phyloP scores from a whole-genome alignment of 2,329 filamentous ascomycete genomes.

The Tolypocladium inflatum region DNA sequence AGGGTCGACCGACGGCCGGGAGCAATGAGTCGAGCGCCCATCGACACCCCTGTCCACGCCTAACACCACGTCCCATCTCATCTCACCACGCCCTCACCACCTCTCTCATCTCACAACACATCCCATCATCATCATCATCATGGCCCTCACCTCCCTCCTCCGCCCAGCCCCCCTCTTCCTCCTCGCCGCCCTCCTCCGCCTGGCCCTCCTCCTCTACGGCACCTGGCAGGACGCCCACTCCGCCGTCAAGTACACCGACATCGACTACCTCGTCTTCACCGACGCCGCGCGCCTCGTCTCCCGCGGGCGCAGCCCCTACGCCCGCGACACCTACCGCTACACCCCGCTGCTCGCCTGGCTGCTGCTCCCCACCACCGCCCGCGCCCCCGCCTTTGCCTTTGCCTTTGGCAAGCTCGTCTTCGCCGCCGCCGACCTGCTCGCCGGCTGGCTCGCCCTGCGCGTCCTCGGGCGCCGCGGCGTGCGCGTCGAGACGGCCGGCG shows the following conservation, averaged over 20 bases:
- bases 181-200: slow-evolving; percentile 55
- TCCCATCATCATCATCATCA: background rate
- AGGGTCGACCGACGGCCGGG: background rate
- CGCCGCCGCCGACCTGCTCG: slow-evolving; percentile 70
- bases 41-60: background rate
- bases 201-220: slow-evolving; percentile 73
- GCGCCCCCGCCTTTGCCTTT: slow-evolving; percentile 45
- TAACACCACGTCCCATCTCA: background rate
- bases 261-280: slow-evolving; percentile 97
- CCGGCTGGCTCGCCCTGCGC: slow-evolving; percentile 63
- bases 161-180: slow-evolving; percentile 40
- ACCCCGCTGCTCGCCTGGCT: slow-evolving; percentile 91
- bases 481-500: slow-evolving; percentile 47
- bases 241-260: slow-evolving; percentile 94
- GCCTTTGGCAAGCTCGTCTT: slow-evolving; percentile 84
- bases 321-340: slow-evolving; percentile 90
- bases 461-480: slow-evolving; percentile 33
- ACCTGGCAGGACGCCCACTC: slow-evolving; percentile 88
- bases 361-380: slow-evolving; percentile 57
- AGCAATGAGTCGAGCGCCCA: background rate
- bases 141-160: slow-evolving; percentile 14
- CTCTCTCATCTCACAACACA: slow-evolving; percentile 2
- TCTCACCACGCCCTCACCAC: background rate
- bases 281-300: slow-evolving; percentile 76
- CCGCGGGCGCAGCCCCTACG: slow-evolving; percentile 66